Base-by-base conservation (phyloP, 2,329 filamentous ascomycete genomes). In the Fusarium oligoseptatum region DNA sequence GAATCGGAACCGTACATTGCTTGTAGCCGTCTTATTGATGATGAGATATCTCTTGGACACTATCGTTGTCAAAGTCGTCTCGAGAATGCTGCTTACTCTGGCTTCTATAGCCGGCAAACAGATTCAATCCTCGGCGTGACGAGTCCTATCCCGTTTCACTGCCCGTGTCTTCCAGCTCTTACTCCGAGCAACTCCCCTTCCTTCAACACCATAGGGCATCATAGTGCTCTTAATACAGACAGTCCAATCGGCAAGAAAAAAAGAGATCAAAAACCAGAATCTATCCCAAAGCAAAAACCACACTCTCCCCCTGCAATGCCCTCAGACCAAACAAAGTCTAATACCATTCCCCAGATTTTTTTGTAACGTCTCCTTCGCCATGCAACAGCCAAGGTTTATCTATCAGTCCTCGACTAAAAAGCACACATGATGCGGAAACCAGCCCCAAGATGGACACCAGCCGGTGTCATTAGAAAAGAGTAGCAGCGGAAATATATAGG, bases 401-500 rank as follows among this genome's bases (percentile, higher is more conserved):
- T 32, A 60, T 32, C 50, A 43, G 61, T 43, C 37, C 64, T 58
- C 63, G 32, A 58, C 63, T 37, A 36, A 66, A 36, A 67, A 70
- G 66, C 69, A 68, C 68, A 48, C 48, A 41, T 22, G 43, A 70
- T 66, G 76, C 64, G 73, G 72, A 72, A 71, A 66, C 76, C 75
- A 77, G 76, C 69, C 76, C 67, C 67, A 57, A 69, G 72, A 67
- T 24, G 64, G 68, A 76, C 74, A 68, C 65, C 36, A 39, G 9
- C 43, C 20, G 41, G 70, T 71, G 75, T 71, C 71, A 79, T 79
- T 79, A 78, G 71, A 79, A 78, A 71, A 75, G 62, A 71, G 73
- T 72, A 77, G 64, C 68, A 67, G 66, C 66, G 71, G 71, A 75
- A 78, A 79, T 79, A 74, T 78, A 77, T 77, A 79, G 70, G 67